These are phyloP conservation scores for Penicillium sp. DNA, from an alignment of 2,329 filamentous ascomycete genomes.

Conservation along the genomic window DNA sequence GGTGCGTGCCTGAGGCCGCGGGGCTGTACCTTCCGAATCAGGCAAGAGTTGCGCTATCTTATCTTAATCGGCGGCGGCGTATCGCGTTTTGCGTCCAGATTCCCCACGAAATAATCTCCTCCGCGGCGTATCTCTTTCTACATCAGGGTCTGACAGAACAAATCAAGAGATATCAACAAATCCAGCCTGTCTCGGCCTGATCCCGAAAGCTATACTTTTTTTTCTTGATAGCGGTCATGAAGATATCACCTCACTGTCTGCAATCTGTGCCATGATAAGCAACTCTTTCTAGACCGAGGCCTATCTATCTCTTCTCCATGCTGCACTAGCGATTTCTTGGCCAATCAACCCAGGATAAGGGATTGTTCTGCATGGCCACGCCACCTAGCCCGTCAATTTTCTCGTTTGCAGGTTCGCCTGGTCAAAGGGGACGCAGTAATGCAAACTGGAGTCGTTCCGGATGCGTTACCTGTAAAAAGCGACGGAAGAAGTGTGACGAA, in stretches of 20 bases:
- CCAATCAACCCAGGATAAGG: neutral
- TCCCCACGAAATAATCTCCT: neutral
- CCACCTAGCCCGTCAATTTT: neutral
- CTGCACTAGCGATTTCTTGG: neutral
- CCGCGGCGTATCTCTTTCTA: constrained; percentile 4
- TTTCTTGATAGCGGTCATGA: neutral
- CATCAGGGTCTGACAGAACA: neutral
- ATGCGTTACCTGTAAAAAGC: constrained; percentile 38
- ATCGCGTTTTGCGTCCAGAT: neutral
- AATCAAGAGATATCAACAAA: neutral
- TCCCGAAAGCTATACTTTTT: neutral
- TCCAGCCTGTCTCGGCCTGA: neutral
- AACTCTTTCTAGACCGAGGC: neutral
- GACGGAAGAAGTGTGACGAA: constrained; percentile 37
- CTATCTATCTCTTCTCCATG: neutral
- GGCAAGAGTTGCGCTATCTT: constrained; percentile 11
- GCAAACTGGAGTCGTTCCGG: constrained; percentile 36
- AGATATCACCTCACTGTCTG: neutral
- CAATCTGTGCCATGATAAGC: neutral
- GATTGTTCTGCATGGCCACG: neutral
- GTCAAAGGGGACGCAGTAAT: constrained; percentile 21
- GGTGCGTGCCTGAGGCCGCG: constrained; percentile 3
- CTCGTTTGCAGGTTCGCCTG: neutral
- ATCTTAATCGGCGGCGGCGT: constrained; percentile 1
- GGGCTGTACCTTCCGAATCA: constrained; percentile 10